A percentile compares a stretch with the other conserved stretches of the same genome.
These are phyloP conservation scores for Curvularia sp. DNA, from an alignment of 2,329 filamentous ascomycete species.

Conservation along the genomic window DNA sequence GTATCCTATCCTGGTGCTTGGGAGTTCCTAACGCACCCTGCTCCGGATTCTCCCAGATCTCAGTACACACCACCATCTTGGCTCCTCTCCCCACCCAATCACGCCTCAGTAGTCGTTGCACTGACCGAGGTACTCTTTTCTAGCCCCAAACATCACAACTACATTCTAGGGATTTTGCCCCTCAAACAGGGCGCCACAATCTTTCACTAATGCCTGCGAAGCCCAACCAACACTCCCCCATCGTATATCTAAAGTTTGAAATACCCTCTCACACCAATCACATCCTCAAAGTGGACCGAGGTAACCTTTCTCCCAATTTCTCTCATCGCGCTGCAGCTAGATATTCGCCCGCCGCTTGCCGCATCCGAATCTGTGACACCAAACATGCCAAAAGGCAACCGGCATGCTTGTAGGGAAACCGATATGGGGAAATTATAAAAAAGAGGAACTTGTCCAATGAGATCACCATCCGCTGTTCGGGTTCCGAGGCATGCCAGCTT, in stretches of 20 bases:
- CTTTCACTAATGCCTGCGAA: not conserved
- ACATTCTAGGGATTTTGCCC: not conserved
- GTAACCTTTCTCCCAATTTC: not conserved
- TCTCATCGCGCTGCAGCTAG: not conserved
- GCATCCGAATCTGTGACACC: not conserved
- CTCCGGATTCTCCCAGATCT: constrained; percentile 3
- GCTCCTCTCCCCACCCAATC: constrained; percentile 3
- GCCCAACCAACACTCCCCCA: not conserved
- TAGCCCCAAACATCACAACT: not conserved
- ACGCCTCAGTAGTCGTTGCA: not conserved
- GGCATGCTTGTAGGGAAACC: not conserved
- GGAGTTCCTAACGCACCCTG: constrained; percentile 11
- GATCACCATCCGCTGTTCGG: not conserved
- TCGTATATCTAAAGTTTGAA: not conserved
- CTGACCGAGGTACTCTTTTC: constrained; percentile 8
- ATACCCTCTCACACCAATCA: not conserved
- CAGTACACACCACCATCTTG: not conserved
- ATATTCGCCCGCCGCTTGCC: not conserved
- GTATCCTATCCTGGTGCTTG: constrained; percentile 22
- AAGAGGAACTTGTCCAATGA: constrained; percentile 6
- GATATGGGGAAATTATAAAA: not conserved
- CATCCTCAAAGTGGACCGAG: not conserved
- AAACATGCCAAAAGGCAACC: not conserved
- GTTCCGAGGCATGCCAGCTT: constrained; percentile 16
- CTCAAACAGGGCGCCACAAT: not conserved